Evolutionary conservation across 202 grass and related monocot species (phyloP).

Genomic region (Setaria viridis): DNA sequence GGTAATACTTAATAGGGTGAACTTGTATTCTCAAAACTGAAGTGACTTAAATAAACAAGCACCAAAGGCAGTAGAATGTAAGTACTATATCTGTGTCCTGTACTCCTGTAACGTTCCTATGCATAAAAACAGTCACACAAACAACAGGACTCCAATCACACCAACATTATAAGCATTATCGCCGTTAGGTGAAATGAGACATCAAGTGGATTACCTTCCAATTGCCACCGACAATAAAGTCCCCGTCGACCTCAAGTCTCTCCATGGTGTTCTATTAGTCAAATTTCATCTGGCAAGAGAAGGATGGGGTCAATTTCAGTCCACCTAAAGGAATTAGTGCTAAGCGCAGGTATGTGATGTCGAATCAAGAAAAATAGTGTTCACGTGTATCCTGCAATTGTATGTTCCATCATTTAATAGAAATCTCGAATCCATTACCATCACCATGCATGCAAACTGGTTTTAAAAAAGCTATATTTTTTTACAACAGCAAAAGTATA

Average conservation of each 20-base stretch:
- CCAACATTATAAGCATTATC: neutral
- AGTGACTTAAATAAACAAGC: neutral
- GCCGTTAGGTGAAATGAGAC: slow-evolving; percentile 11
- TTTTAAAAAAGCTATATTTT: neutral
- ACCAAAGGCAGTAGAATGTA: slow-evolving; percentile 2
- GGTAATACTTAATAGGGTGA: neutral
- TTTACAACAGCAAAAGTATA: neutral
- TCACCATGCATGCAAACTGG: slow-evolving; percentile 4
- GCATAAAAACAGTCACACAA: slow-evolving; percentile 5
- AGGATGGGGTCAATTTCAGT: slow-evolving; percentile 2
- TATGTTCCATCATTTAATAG: slow-evolving; percentile 11
- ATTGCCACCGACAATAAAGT: slow-evolving; percentile 57
- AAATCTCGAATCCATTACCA: slow-evolving; percentile 19
- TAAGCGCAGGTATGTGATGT: neutral
- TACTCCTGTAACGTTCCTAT: neutral
- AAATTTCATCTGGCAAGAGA: slow-evolving; percentile 61
- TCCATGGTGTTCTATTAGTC: slow-evolving; percentile 58
- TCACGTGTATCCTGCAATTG: slow-evolving; percentile 1
- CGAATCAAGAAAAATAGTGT: neutral
- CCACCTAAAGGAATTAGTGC: slow-evolving; percentile 15
- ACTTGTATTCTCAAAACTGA: slow-evolving; percentile 4
- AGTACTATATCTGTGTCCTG: neutral
- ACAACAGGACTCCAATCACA: slow-evolving; percentile 31
- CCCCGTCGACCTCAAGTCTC: slow-evolving; percentile 53
- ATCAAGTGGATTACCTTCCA: slow-evolving; percentile 70